phyloP scores from a whole-genome alignment of 225 moss, liverwort and hornwort species.

The Thuidium tamariscinum region DNA sequence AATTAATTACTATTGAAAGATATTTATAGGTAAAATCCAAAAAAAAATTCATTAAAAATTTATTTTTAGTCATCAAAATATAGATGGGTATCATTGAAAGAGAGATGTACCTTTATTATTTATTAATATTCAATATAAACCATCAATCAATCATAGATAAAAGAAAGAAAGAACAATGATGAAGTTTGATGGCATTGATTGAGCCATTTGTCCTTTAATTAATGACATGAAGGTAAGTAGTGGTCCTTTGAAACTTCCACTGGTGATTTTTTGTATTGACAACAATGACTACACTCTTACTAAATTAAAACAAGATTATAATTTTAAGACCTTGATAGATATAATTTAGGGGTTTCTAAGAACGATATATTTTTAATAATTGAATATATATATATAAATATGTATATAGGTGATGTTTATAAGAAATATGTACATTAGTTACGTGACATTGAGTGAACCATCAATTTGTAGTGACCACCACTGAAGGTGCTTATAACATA shows the following conservation, averaged over 20 bases:
- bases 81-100: not conserved
- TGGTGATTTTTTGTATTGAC: not conserved
- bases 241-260: not conserved
- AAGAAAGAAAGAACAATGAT: too few relatives aligned
- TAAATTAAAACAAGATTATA: not conserved
- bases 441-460: not conserved
- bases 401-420: not conserved
- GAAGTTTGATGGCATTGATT: too few relatives aligned
- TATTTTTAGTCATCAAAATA: not conserved
- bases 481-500: too few relatives aligned
- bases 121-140: too few relatives aligned
- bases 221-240: not conserved
- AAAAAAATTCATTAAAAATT: not conserved
- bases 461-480: rapidly evolving
- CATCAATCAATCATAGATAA: too few relatives aligned
- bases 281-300: rapidly evolving
- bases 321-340: rapidly evolving
- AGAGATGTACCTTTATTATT: rapidly evolving
- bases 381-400: not conserved
- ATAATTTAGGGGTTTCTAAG: not conserved
- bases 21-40: too few relatives aligned
- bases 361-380: not conserved
- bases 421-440: not conserved
- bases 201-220: not conserved
- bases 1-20: not conserved